These are phyloP conservation scores for Samsoniella hepiali DNA, from an alignment of 2,329 filamentous ascomycete genomes.

Conservation along the genomic window DNA sequence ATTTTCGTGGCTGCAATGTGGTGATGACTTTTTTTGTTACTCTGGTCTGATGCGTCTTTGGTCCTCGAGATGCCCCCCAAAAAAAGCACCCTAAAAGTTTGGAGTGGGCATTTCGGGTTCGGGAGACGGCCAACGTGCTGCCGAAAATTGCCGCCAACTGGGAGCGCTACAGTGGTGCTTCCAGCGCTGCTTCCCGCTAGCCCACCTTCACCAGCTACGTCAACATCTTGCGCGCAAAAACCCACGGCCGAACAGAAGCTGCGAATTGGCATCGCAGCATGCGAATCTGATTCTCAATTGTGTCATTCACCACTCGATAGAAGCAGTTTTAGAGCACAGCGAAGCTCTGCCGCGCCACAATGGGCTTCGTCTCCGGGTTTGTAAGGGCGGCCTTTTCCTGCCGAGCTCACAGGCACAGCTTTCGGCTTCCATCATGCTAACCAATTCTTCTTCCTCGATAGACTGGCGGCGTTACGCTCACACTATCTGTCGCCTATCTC, in stretches of 20 bases:
- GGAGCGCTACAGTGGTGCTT: conserved; percentile 10
- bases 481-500: conserved; percentile 69
- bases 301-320: conserved; percentile 11
- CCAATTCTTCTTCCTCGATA: conserved; percentile 31
- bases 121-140: conserved; percentile 15
- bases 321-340: conserved; percentile 12
- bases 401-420: not conserved
- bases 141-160: conserved; percentile 17
- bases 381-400: conserved; percentile 46
- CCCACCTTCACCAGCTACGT: conserved; percentile 18
- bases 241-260: not conserved
- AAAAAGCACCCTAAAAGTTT: conserved; percentile 21
- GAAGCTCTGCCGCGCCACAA: conserved; percentile 33
- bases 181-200: conserved; percentile 16
- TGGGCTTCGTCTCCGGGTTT: conserved; percentile 74
- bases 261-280: conserved; percentile 31
- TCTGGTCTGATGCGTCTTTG: not conserved
- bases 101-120: conserved; percentile 32
- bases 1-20: not conserved
- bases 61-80: not conserved
- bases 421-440: not conserved
- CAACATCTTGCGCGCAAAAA: conserved; percentile 16
- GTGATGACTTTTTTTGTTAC: not conserved
- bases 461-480: conserved; percentile 74
- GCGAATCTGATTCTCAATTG: conserved; percentile 28